Evolutionary conservation across 1,284 basidiomycete genomes (phyloP), one percentile per base, ranked within the genome.

Genomic region (Lentinula novae-zelandiae): DNA sequence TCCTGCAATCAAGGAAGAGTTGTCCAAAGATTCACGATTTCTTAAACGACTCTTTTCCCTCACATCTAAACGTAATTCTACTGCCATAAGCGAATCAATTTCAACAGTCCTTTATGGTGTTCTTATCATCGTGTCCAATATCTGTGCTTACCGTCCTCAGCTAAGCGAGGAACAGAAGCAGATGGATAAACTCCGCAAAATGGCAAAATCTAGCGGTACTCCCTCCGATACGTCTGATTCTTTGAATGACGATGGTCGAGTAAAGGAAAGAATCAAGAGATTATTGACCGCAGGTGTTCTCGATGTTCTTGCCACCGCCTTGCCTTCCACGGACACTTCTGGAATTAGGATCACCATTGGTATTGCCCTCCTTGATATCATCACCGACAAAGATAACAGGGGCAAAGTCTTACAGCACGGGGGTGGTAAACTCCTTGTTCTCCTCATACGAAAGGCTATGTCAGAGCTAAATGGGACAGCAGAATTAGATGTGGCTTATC

Each of bases 371-470:
- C 78, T 95, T 53, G 85, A 81, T 64, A 77, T 97, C 38, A 81
- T 91, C 10, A 90, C 93, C 66, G 89, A 92, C 66, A 86, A 86
- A 66, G 81, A 83, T 5, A 86, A 90, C 62, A 82, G 96, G 67
- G 90, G 93, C 4, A 80, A 80, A 60, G 85, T 97, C 15, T 76
- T 98, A 33, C 92, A 93, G 68, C 84, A 85, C 54, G 96, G 96
- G 40, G 95, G 92, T 0, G 85, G 86, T 13, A 92, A 89, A 67
- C 82, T 88, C 1, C 76, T 96, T 48, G 78, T 83, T 33, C 76
- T 76, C 4, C 82, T 96, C 56, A 86, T 93, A 68, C 79, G 77
- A 61, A 73, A 77, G 12, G 69, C 70, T 3, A 62, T 71, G 3
- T 61, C 72, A 2, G 38, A 65, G 34, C 54, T 62, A 7, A 62